phyloP scores from a whole-genome alignment of 305 asterid species.

The Solanum hybrid region DNA sequence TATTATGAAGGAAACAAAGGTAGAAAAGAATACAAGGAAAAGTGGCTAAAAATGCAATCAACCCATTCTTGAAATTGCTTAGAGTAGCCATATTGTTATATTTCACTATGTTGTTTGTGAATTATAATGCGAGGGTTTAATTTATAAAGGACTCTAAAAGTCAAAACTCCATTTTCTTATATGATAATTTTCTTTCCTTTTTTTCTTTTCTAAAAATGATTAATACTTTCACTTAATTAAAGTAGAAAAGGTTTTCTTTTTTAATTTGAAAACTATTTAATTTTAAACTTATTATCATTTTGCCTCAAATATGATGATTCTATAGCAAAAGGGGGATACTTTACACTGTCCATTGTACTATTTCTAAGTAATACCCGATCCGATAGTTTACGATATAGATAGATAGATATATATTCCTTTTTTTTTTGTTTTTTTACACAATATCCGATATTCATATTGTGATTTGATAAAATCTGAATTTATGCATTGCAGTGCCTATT shows the following conservation, averaged over 20 bases:
- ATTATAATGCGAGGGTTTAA: not conserved
- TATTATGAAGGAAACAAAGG: constrained; percentile 39
- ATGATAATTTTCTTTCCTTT: no score
- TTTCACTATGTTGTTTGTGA: not conserved
- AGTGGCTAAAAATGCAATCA: constrained; percentile 52
- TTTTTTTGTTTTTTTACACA: not conserved
- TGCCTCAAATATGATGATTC: not conserved
- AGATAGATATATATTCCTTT: no score
- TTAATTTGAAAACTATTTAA: not conserved
- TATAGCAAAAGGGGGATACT: not conserved
- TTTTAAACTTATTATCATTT: not conserved
- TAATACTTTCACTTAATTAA: not conserved
- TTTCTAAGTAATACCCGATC: no score
- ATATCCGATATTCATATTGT: not conserved
- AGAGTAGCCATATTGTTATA: not conserved
- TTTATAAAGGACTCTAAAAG: not conserved
- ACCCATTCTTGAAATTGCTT: constrained; percentile 47
- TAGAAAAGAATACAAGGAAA: constrained; percentile 77
- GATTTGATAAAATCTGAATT: not conserved
- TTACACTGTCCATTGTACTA: not conserved
- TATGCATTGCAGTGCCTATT: not conserved
- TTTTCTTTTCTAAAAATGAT: not conserved
- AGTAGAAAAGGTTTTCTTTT: not conserved
- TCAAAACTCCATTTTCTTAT: not conserved
- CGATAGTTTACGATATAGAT: no score